Base-by-base conservation (phyloP, 2,329 filamentous ascomycete species). In the Hymenoscyphus scutula region DNA sequence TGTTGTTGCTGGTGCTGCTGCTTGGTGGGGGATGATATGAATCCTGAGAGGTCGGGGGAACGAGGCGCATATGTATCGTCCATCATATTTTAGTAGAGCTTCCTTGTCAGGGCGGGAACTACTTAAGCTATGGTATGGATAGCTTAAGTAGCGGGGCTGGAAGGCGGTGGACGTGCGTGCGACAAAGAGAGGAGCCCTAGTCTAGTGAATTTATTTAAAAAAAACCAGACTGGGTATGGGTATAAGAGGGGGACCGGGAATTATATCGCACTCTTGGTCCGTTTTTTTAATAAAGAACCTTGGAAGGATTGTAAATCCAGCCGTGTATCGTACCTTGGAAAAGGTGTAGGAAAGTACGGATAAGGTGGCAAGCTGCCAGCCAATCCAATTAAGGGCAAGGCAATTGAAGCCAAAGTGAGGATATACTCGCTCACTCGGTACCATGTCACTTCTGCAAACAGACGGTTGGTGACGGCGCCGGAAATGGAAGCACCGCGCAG, bases 11-110 rank as follows among this genome's bases (percentile, higher is more conserved):
- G n/a, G n/a, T n/a, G n/a, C n/a, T 67, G 64, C 48, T 63, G 62
- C 53, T 69, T 67, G 29, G 63, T 54, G 8, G 70, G 68, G 13
- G 71, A 66, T 51, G 69, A 62, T 19, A 69, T 61, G 59, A 74
- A 74, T 55, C 65, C 64, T 5, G 72, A 73, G 17, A 75, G 68
- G 63, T 75, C 73, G 64, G 73, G 73, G 48, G 72, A 74, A 63
- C 73, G 72, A 59, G 73, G 73, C 51, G 70, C 65, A 68, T 74
- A 75, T 48, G 71, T 73, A 68, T 66, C 63, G 62, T 71, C 71
- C 66, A 70, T 69, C 41, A 55, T 53, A 37, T 34, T 55, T 61
- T 54, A 62, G 34, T 62, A 60, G 57, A 62, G 58, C n/a, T n/a
- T n/a, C n/a, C n/a, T n/a, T n/a, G n/a, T n/a, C 56, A 32, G 53